Percentiles rank a stretch among this genome's conserved stretches.
phyloP scores from a whole-genome alignment of 352 stramenopile species.

The Blastocystis sp. region DNA sequence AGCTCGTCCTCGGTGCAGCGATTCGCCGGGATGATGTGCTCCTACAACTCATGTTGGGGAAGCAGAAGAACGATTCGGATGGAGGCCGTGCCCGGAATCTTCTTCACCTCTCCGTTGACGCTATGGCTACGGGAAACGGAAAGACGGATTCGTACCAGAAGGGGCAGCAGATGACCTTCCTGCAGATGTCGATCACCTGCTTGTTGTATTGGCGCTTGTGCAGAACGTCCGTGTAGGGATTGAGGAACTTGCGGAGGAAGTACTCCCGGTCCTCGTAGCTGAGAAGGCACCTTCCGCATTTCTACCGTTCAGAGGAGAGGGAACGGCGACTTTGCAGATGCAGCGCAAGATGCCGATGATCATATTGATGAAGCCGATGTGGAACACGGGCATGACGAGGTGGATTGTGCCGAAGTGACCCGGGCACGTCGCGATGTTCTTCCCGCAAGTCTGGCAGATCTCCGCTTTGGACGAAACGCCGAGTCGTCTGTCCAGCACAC shows the following conservation, averaged over 20 bases:
- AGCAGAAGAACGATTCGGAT: constrained; percentile 87
- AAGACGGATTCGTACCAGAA: constrained; percentile 78
- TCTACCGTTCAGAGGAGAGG: constrained; percentile 73
- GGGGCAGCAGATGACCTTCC: constrained; percentile 90
- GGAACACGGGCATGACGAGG: constrained; percentile 94
- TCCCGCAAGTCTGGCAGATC: constrained; percentile 85
- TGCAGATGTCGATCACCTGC: constrained; percentile 91
- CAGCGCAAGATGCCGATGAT: constrained; percentile 94
- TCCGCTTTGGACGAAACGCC: constrained; percentile 94
- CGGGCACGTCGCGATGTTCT: constrained; percentile 91
- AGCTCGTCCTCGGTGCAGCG: constrained; percentile 56
- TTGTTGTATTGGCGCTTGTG: constrained; percentile 80
- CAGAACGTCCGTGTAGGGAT: constrained; percentile 78
- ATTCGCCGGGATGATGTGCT: constrained; percentile 77
- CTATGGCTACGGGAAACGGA: constrained; percentile 73
- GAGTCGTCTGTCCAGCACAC: constrained; percentile 92
- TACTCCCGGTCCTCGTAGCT: constrained; percentile 81
- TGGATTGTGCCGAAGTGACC: constrained; percentile 98
- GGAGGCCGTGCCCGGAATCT: constrained; percentile 88
- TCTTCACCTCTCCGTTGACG: constrained; percentile 95
- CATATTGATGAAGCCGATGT: constrained; percentile 99
- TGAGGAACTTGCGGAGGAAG: constrained; percentile 84
- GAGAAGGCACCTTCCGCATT: constrained; percentile 90
- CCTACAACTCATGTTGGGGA: constrained; percentile 75
- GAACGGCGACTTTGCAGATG: constrained; percentile 83